Conservation (phyloP, 257 asterid genomes). For the Handroanthus guayacan region DNA sequence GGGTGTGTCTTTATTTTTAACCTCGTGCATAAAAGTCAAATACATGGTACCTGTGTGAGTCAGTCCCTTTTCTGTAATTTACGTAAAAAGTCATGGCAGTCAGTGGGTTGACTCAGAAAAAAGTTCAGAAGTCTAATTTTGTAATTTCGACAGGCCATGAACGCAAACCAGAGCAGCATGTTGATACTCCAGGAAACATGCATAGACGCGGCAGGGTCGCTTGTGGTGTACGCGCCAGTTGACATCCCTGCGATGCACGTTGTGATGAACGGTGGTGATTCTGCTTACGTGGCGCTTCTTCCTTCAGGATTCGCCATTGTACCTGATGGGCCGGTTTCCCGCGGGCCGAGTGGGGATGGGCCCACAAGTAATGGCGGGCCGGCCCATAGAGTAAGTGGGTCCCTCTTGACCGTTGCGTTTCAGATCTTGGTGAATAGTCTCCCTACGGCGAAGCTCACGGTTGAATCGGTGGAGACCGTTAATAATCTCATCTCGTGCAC, state of each 20-base stretch:
- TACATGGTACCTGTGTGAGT: slow-evolving; percentile 43
- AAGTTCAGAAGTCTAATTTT: slow-evolving; percentile 36
- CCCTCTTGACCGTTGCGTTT: slow-evolving; percentile 87
- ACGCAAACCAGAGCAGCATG: slow-evolving; percentile 83
- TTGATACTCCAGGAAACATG: slow-evolving; percentile 88
- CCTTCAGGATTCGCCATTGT: slow-evolving; percentile 92
- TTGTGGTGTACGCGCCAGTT: slow-evolving; percentile 96
- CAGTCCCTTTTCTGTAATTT: slow-evolving; percentile 38
- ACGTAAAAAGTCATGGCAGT: slow-evolving; percentile 17
- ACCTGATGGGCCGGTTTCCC: slow-evolving; percentile 80
- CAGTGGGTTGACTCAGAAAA: slow-evolving; percentile 30
- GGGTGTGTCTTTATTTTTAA: slow-evolving; percentile 23
- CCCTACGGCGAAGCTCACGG: slow-evolving; percentile 88
- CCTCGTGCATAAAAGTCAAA: slow-evolving; percentile 55
- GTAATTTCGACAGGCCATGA: slow-evolving; percentile 58
- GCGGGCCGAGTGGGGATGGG: slow-evolving; percentile 45
- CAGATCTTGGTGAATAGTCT: slow-evolving; percentile 85
- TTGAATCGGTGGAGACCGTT: slow-evolving; percentile 94
- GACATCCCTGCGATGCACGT: slow-evolving; percentile 94
- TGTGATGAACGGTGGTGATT: slow-evolving; percentile 97
- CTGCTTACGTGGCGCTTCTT: slow-evolving; percentile 84
- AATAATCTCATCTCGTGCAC: slow-evolving; percentile 90
- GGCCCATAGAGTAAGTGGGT: slow-evolving; percentile 60
- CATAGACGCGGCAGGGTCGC: slow-evolving; percentile 84
- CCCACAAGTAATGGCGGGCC: slow-evolving; percentile 45